These are phyloP conservation scores for Beauveria sp. DNA, from an alignment of 2,329 filamentous ascomycete species.

Conservation along the genomic window DNA sequence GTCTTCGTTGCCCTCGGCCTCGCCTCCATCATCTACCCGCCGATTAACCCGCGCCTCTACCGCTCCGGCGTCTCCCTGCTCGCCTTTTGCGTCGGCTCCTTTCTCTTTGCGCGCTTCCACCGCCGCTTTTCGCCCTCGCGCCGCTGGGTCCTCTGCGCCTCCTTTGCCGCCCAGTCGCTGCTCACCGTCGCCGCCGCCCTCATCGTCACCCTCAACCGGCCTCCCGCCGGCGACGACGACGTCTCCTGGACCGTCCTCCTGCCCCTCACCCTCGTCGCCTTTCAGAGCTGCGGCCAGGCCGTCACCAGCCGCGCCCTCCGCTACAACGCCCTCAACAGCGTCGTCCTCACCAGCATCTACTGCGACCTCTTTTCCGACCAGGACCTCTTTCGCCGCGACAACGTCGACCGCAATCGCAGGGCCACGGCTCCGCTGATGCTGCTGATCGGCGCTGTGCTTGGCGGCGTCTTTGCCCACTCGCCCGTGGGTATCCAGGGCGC, in stretches of 20 bases:
- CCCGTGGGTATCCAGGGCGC: slow-evolving; percentile 42
- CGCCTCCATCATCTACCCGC: slow-evolving; percentile 39
- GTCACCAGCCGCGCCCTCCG: slow-evolving; percentile 64
- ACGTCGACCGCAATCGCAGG: slow-evolving; percentile 44
- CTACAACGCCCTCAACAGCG: slow-evolving; percentile 65
- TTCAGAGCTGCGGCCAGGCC: slow-evolving; percentile 72
- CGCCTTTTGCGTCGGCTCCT: slow-evolving; percentile 65
- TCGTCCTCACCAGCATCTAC: slow-evolving; percentile 75
- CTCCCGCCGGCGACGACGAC: slow-evolving; percentile 32
- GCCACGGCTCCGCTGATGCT: slow-evolving; percentile 42
- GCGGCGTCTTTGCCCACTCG: slow-evolving; percentile 42
- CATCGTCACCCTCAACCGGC: slow-evolving; percentile 42
- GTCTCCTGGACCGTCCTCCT: slow-evolving; percentile 53
- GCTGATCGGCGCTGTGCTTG: slow-evolving; percentile 40
- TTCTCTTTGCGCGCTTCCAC: slow-evolving; percentile 64
- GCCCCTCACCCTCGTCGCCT: slow-evolving; percentile 62
- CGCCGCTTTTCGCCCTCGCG: slow-evolving; percentile 51
- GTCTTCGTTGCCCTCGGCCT: slow-evolving; percentile 71
- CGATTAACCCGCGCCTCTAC: slow-evolving; percentile 23
- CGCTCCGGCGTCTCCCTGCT: slow-evolving; percentile 64
- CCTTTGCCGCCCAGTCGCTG: slow-evolving; percentile 45
- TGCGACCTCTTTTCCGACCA: slow-evolving; percentile 69
- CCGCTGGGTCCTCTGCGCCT: slow-evolving; percentile 57
- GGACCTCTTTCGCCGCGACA: slow-evolving; percentile 35
- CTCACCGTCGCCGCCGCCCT: slow-evolving; percentile 45